Evolutionary conservation across 2,329 filamentous ascomycete species (phyloP).

Genomic region (Claviceps sp.): DNA sequence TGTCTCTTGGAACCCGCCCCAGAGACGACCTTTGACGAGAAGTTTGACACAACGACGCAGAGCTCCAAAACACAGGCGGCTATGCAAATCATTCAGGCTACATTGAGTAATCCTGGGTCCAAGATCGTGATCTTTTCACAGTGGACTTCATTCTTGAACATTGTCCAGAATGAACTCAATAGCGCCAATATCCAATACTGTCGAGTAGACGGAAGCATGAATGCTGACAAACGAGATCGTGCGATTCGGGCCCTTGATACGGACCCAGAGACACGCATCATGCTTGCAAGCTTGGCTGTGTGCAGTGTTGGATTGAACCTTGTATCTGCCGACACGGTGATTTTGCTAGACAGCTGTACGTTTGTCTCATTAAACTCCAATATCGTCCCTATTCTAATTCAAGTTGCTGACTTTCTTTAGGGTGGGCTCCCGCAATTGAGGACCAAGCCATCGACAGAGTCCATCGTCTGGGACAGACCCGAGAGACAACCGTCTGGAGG

Average conservation of each 20-base stretch:
- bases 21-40: constrained; percentile 33
- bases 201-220: constrained; percentile 74
- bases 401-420: constrained; percentile 13
- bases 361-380: constrained; percentile 1
- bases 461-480: constrained; percentile 70
- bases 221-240: constrained; percentile 52
- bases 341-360: constrained; percentile 63
- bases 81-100: constrained; percentile 60
- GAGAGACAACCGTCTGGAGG: constrained; percentile 65
- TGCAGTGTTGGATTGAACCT: constrained; percentile 80
- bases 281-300: constrained; percentile 71
- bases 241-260: constrained; percentile 55
- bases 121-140: constrained; percentile 67
- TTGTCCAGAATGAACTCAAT: constrained; percentile 56
- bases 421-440: constrained; percentile 90
- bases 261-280: constrained; percentile 54
- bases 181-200: constrained; percentile 48
- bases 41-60: constrained; percentile 48
- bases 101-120: constrained; percentile 46
- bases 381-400: too few relatives aligned
- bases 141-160: constrained; percentile 62
- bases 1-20: constrained; percentile 51
- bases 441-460: constrained; percentile 85
- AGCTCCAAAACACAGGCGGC: constrained; percentile 77
- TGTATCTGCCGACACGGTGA: constrained; percentile 72